Evolutionary conservation across 202 grass and related monocot genomes (phyloP), one percentile per base, ranked within the genome.

Genomic region (Brachypodium distachyon): DNA sequence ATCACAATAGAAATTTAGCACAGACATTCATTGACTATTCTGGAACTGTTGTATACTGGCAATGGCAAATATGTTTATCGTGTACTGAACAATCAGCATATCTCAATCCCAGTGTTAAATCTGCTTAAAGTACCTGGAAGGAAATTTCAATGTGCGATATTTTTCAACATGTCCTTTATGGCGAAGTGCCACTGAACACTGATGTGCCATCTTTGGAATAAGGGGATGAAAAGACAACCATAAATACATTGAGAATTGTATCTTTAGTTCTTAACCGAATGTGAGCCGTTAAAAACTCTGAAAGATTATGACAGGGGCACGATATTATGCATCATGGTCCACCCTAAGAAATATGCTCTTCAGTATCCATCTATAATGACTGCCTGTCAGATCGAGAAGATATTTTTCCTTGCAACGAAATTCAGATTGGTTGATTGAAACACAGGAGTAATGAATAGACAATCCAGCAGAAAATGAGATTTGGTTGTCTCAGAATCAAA

Each of bases 261-360:
- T 12, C 14, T n/a, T n/a, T n/a, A n/a, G n/a, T n/a, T n/a, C n/a
- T 21, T 48, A 47, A 65, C 49, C 14, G 19, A 56, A 21, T 25
- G 44, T 13, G 34, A 39, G 12, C 41, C 19, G 2, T 78, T 27
- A 64, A 84, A 72, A 37, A 10, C 43, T 19, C 26, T 61, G 26
- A 23, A 39, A 3, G n/a, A 55, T 78, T 21, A 26, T 13, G 37
- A 64, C 28, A 28, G 44, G 46, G 65, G 17, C 44, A 59, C 33
- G 71, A 39, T 38, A 76, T 76, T 57, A 39, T 38, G 38, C 42
- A 36, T 6, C 22, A 64, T 78, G 54, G 73, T 43, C 73, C 73
- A 43, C 42, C 23, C 43, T 28, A 5, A 56, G 59, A 75, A 28
- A n/a, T 57, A 67, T 13, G 28, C n/a, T 37, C 12, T 47, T 70